Conservation (phyloP, 345 rosid species). For the Linum lewisii region DNA sequence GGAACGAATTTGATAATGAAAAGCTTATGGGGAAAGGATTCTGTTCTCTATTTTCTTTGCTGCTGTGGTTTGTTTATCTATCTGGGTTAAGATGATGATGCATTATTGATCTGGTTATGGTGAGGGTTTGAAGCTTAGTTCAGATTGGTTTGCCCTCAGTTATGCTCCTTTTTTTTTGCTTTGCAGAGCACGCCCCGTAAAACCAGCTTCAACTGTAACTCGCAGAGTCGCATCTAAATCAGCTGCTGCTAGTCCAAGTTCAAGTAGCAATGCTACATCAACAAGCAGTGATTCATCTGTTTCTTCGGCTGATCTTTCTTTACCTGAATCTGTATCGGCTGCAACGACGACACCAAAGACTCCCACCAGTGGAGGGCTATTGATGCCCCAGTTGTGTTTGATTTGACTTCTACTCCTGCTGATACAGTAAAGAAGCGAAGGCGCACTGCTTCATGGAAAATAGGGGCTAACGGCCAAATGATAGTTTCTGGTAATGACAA, state of each 20-base stretch:
- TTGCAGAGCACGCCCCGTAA: neutral
- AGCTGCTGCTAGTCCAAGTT: slow-evolving; percentile 17
- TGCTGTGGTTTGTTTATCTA: slow-evolving; percentile 3
- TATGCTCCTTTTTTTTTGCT: neutral
- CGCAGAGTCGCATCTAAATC: slow-evolving; percentile 16
- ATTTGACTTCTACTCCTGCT: slow-evolving; percentile 54
- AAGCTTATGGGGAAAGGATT: slow-evolving; percentile 2
- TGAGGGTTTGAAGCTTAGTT: slow-evolving; percentile 6
- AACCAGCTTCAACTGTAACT: slow-evolving; percentile 34
- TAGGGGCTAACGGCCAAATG: slow-evolving; percentile 26
- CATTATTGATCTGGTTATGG: neutral
- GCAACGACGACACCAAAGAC: slow-evolving; percentile 18
- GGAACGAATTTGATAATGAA: neutral
- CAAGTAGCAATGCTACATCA: neutral
- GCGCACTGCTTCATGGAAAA: slow-evolving; percentile 43
- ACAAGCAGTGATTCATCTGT: slow-evolving; percentile 8
- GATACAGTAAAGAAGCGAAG: slow-evolving; percentile 73
- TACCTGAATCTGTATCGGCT: slow-evolving; percentile 15
- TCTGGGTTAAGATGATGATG: no score
- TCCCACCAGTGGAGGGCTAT: slow-evolving; percentile 13
- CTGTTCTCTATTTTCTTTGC: slow-evolving; percentile 1
- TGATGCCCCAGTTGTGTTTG: slow-evolving; percentile 16
- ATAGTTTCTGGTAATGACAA: slow-evolving; percentile 24
- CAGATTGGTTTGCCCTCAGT: neutral
- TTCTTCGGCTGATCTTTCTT: slow-evolving; percentile 18